Evolutionary conservation across 768 basidiomycete genomes (phyloP), one percentile per base, ranked within the genome.

Genomic region (Termitomyces sp.): DNA sequence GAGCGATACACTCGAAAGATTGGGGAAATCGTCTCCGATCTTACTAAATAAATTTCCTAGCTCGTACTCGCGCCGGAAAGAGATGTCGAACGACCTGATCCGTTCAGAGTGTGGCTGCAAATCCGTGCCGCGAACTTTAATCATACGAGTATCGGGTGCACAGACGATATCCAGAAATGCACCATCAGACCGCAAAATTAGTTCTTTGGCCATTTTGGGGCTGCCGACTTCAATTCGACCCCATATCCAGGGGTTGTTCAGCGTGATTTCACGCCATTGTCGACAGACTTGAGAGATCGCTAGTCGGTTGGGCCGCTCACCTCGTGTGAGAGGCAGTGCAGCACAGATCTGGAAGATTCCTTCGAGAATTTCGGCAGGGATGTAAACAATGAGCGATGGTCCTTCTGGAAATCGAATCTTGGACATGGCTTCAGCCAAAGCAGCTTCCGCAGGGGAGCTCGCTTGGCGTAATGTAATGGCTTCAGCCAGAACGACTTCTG

Each of bases 241-340:
- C 49, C 57, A 58, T n/a, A 58, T 45, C 49, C 47, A 53, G 3
- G 57, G 57, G 16, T 46, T 31, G 20, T n/a, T 45, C 23, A 57
- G 41, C 10, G 56, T 43, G 25, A 57, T 50, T 27, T 16, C 5
- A 7, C 56, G 56, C 56, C 56, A 57, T 12, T 51, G 49, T 22
- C 32, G 44, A 39, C 49, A 54, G 44, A 54, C 53, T 29, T 58
- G 57, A 29, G 49, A 54, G n/a, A 58, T 51, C 16, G 53, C 53
- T 23, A 58, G 32, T 35, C 56, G 47, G 15, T 56, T 50, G 18
- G 52, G 52, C 16, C 41, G 42, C 31, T 58, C 56, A 5, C 42
- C 47, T 5, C 49, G 38, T 7, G 42, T 45, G 23, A 39, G 43
- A 48, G 57, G 48, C n/a, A 33, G 13, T 5, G 44, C 39, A 32